phyloP scores from a whole-genome alignment of 495 filamentous ascomycete genomes.

The Tuber melanosporum region DNA sequence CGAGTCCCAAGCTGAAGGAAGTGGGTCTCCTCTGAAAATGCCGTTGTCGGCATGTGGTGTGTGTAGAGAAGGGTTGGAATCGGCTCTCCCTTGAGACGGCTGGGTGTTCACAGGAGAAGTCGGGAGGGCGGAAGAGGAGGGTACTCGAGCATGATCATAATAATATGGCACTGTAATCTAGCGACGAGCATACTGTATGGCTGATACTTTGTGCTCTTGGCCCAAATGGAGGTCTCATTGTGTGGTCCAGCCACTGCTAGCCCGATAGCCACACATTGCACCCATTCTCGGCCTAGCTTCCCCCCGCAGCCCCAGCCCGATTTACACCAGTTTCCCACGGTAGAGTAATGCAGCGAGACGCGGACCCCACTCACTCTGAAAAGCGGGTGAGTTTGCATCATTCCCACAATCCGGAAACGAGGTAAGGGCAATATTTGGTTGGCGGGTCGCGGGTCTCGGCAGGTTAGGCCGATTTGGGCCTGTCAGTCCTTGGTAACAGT shows the following conservation, averaged over 20 bases:
- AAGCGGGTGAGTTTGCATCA: not conserved
- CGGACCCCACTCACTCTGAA: not conserved
- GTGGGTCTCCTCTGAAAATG: not conserved
- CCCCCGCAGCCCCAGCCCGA: not conserved
- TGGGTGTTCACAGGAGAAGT: not conserved
- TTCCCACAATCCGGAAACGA: not conserved
- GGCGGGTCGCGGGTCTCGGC: conserved; percentile 4
- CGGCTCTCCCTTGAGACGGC: not conserved
- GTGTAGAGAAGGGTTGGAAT: not conserved
- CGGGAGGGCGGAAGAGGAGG: not conserved
- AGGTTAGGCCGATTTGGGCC: not conserved
- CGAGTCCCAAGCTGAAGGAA: conserved; percentile 30
- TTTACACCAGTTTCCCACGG: not conserved
- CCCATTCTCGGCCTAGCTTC: not conserved
- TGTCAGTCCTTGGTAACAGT: not conserved
- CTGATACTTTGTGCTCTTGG: not conserved
- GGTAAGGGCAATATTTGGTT: not conserved
- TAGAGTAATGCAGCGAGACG: not conserved
- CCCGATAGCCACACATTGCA: not conserved
- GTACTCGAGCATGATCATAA: not conserved
- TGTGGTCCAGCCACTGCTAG: not conserved
- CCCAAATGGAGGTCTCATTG: not conserved
- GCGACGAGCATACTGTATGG: not conserved
- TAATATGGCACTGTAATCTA: too few species aligned
- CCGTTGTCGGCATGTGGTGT: not conserved